Base-by-base conservation (phyloP, 2,329 filamentous ascomycete species). In the Talaromyces sp. region DNA sequence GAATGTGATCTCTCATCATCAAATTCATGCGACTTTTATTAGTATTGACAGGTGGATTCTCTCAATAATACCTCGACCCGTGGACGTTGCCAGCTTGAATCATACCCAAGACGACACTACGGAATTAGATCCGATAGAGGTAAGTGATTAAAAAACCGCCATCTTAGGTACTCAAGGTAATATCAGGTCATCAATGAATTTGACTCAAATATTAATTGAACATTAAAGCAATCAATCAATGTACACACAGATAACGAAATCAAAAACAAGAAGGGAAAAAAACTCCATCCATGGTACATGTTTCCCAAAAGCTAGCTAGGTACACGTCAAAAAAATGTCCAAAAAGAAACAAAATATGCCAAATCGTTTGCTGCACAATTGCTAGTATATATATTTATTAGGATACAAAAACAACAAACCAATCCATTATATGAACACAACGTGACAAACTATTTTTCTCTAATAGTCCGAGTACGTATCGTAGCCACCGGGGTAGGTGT, bases 391-490 rank as follows among this genome's bases (percentile, higher is more conserved):
- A 52, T 60, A 55, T 60, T 55, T 62, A 44, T 44, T 31, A 23
- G 10, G 31, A 40, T 27, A 58, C 18, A 10, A 40, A 51, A 31
- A 50, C 14, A 57, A 36, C 27, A 34, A 59, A n/a, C 42, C 42
- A 23, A 47, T 27, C 52, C 57, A 33, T 51, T 58, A 52, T 36
- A 50, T 31, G 28, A 56, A 60, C 23, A 47, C 23, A 27, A 44
- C 28, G 10, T 47, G 5, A 14, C 33, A 31, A 16, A 16, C 47
- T n/a, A 52, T 40, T 52, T 27, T 54, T 56, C 63, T 60, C 66
- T 67, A 77, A 64, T 76, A 76, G 57, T 78, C 74, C 2, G 72
- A 72, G 63, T 76, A 77, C 2, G 69, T 66, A 33, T 76, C 76
- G 54, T 76, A 73, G 5, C 66, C 64, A 36, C 68, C 66, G 27